Percentiles rank a stretch among this genome's conserved stretches.
Conservation (phyloP, 208 protist species). For the Herpetomonas muscarum region DNA sequence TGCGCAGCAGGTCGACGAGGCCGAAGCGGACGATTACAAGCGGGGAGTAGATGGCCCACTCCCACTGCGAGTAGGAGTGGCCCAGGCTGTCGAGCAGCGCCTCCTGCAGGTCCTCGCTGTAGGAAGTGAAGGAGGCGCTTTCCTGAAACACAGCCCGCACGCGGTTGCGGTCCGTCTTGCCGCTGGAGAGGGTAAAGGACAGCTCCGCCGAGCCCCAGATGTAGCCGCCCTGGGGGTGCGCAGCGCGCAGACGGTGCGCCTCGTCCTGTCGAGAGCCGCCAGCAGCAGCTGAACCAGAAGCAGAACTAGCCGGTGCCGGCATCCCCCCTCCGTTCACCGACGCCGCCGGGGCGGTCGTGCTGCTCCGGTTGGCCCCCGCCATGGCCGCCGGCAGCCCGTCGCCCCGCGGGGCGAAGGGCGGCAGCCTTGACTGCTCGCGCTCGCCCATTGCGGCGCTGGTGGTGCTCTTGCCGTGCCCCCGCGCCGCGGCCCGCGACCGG, state of each 20-base stretch:
- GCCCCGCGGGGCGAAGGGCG: no score
- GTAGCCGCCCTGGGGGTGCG: slow-evolving; percentile 58
- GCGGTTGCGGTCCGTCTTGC: slow-evolving; percentile 45
- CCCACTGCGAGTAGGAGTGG: slow-evolving; percentile 60
- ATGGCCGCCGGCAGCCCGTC: no score
- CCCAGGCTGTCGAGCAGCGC: slow-evolving; percentile 50
- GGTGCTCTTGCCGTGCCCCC: neutral
- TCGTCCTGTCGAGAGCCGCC: slow-evolving; percentile 15
- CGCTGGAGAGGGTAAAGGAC: slow-evolving; percentile 68
- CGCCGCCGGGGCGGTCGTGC: neutral
- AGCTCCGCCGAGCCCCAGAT: slow-evolving; percentile 79
- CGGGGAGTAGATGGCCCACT: slow-evolving; percentile 52
- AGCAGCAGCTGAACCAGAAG: slow-evolving; percentile 15
- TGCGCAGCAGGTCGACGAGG: slow-evolving; percentile 45
- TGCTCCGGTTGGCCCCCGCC: no score
- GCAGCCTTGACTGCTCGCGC: no score
- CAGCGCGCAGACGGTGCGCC: neutral
- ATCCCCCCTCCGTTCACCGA: neutral
- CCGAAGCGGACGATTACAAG: slow-evolving; percentile 72
- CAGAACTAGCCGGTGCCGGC: neutral
- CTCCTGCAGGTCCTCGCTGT: slow-evolving; percentile 46
- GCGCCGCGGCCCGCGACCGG: neutral
- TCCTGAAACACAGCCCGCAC: slow-evolving; percentile 22
- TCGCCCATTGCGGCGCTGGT: no score
- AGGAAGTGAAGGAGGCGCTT: slow-evolving; percentile 29